Base-by-base conservation (phyloP, 495 filamentous ascomycete species). In the Penicillium riverlandense region DNA sequence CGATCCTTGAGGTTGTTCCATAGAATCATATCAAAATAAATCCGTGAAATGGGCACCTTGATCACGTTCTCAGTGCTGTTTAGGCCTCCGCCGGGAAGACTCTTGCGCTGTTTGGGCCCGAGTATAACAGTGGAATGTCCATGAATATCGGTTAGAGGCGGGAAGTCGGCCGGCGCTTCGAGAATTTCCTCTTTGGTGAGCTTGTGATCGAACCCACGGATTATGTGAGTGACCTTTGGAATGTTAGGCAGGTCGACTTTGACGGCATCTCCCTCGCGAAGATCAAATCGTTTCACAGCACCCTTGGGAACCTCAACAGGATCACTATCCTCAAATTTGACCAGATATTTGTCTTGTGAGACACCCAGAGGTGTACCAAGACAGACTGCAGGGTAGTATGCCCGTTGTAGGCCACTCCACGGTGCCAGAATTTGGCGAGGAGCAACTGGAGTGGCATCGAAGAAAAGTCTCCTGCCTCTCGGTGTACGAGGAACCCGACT, bases 371-470 rank as follows among this genome's bases (percentile, higher is more conserved):
- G 60, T 6, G 62, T 59, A 1, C 70, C 71, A 33, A 72, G 59
- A 44, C 72, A 78, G 12, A 67, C 75, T 13, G 67, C 75, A 29
- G 75, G 74, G 40, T 71, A 73, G 43, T 71, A 78, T 16, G 67
- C 70, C 30, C 67, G 59, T 48, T 66, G 70, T 11, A 58, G 58
- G 29, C 74, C 75, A 47, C 61, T 72, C 68, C 75, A 78, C 31
- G 67, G 57, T 11, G 75, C 71, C 44, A 78, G 55, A 0, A 77
- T 71, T 44, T 76, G 71, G 15, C 68, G 69, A n/a, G 63, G 64
- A 1, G 70, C 69, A 33, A 71, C 49, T 22, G 50, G 31, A 11
- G 35, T 5, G n/a, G 51, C 40, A 6, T 59, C 50, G 15, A 35
- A 36, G 22, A 31, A 29, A 12, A 10, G 5, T 33, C 33, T 15